Evolutionary conservation across 169 alveolate genomes (phyloP).

Genomic region (Eimeria praecox): DNA sequence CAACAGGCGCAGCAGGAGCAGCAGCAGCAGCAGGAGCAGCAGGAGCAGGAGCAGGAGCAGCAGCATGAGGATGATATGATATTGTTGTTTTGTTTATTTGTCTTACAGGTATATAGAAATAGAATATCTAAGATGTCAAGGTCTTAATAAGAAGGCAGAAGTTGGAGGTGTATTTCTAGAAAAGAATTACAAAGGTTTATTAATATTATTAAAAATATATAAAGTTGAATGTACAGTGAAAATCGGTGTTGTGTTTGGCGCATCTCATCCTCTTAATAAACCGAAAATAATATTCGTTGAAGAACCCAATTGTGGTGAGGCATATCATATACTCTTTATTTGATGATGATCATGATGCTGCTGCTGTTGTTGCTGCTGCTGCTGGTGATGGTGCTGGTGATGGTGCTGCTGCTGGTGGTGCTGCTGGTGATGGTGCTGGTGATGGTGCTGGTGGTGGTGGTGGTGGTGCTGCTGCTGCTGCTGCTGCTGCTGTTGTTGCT

Average conservation of each 20-base stretch:
- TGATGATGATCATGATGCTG: too few relatives aligned
- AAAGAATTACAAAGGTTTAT: too few relatives aligned
- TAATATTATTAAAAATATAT: too few relatives aligned
- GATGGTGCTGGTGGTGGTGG: background rate
- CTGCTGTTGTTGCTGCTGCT: background rate
- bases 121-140: too few relatives aligned
- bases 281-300: too few relatives aligned
- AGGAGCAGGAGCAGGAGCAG: background rate
- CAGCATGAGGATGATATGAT: background rate
- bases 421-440: background rate
- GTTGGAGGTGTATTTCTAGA: background rate
- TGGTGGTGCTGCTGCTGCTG: background rate
- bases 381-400: background rate
- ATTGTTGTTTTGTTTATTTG: background rate
- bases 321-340: too few relatives aligned
- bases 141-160: too few relatives aligned
- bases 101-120: too few relatives aligned
- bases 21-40: slow-evolving; percentile 20
- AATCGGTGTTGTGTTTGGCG: background rate
- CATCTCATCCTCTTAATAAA: background rate
- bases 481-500: background rate
- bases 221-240: background rate
- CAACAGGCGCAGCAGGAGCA: background rate
- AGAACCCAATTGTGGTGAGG: too few relatives aligned
- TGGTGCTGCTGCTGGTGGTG: background rate